Conservation (phyloP, 2,329 filamentous ascomycete genomes). For the Huntiella decipiens region DNA sequence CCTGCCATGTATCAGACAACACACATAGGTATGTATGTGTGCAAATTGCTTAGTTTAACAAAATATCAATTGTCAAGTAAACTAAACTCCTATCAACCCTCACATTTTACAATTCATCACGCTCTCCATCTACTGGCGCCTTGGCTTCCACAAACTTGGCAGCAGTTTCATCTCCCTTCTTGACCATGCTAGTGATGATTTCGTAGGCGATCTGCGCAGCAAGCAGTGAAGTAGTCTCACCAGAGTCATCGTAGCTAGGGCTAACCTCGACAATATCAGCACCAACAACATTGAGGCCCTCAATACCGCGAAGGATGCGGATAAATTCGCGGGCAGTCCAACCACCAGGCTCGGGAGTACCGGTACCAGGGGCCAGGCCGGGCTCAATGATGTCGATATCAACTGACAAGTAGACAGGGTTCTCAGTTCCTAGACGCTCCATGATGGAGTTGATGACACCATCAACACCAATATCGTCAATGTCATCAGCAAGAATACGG, state of each 20-base stretch:
- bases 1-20: too few species aligned
- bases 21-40: too few species aligned
- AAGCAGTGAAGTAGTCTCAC: constrained; percentile 59
- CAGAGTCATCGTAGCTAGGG: constrained; percentile 60
- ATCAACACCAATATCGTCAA: constrained; percentile 59
- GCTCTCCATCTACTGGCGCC: background rate
- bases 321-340: constrained; percentile 85
- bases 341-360: constrained; percentile 75
- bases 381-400: constrained; percentile 83
- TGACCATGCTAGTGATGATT: constrained; percentile 59
- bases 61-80: too few species aligned
- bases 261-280: constrained; percentile 82
- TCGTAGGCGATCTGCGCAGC: constrained; percentile 69
- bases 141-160: background rate
- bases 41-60: too few species aligned
- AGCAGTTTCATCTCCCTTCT: constrained; percentile 18
- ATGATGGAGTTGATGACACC: constrained; percentile 57
- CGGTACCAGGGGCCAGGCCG: constrained; percentile 47
- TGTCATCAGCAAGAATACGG: constrained; percentile 64
- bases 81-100: too few species aligned
- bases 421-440: constrained; percentile 49
- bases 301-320: constrained; percentile 61
- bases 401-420: constrained; percentile 58
- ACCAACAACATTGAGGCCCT: constrained; percentile 67
- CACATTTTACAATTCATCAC: constrained; percentile 1